These are phyloP conservation scores for Onygenales sp. DNA, from an alignment of 2,329 filamentous ascomycete genomes.

Conservation along the genomic window DNA sequence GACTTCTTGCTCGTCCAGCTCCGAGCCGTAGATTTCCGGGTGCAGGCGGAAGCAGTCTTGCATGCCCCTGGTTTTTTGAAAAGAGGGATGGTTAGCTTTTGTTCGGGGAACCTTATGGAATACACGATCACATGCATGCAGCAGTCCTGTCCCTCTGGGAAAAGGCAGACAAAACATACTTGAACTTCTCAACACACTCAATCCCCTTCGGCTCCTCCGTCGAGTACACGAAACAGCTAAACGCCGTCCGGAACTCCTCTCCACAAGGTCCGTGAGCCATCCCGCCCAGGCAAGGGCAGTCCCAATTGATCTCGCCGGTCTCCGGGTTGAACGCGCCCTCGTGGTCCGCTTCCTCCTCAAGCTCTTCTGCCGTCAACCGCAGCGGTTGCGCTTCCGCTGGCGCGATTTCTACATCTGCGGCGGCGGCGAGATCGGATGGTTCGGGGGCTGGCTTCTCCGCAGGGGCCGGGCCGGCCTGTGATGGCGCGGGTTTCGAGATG, in stretches of 20 bases:
- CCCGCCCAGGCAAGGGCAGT: slow-evolving; percentile 91
- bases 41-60: slow-evolving; percentile 92
- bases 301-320: slow-evolving; percentile 99
- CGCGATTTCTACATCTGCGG: slow-evolving; percentile 10
- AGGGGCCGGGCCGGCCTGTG: slow-evolving; percentile 1
- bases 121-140: too few species aligned
- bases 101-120: too few species aligned
- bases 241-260: slow-evolving; percentile 87
- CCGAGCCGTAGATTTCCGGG: slow-evolving; percentile 85
- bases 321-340: slow-evolving; percentile 96
- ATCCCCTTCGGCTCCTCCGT: slow-evolving; percentile 93
- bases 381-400: slow-evolving; percentile 6
- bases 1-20: slow-evolving; percentile 61
- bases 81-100: not conserved
- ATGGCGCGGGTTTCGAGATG: slow-evolving; percentile 5
- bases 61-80: slow-evolving; percentile 62
- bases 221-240: slow-evolving; percentile 97
- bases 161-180: slow-evolving; percentile 48
- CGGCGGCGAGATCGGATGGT: slow-evolving; percentile 6
- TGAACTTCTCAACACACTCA: slow-evolving; percentile 96
- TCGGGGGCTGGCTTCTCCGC: slow-evolving; percentile 12
- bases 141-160: not conserved
- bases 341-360: slow-evolving; percentile 74
- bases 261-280: slow-evolving; percentile 97
- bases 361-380: slow-evolving; percentile 34